Evolutionary conservation across 2,329 filamentous ascomycete genomes (phyloP).

Genomic region (Aspergillus pseudoviridinutans): DNA sequence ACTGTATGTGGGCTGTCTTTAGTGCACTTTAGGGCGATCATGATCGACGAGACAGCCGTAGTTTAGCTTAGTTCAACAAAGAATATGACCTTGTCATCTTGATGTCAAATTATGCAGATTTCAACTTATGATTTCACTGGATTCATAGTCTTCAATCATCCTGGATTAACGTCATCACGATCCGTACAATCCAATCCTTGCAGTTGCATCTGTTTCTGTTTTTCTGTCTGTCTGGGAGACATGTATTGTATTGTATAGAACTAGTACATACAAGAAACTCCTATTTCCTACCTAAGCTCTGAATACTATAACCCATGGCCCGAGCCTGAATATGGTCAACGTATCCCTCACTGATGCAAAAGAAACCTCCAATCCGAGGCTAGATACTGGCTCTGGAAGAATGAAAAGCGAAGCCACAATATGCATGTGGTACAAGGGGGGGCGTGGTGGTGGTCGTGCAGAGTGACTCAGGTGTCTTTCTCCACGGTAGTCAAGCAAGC

Average conservation of each 20-base stretch:
- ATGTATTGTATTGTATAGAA: background rate
- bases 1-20: background rate
- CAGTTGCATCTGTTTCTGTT: background rate
- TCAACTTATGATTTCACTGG: background rate
- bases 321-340: background rate
- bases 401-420: background rate
- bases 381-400: background rate
- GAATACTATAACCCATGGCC: background rate
- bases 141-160: background rate
- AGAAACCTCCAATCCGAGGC: background rate
- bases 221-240: background rate
- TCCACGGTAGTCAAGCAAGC: background rate
- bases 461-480: background rate
- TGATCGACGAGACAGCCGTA: background rate
- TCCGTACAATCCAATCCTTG: background rate
- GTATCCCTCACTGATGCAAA: background rate
- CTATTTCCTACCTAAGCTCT: background rate
- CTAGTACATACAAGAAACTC: background rate
- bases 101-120: background rate
- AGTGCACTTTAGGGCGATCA: background rate
- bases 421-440: conserved; percentile 23
- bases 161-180: background rate
- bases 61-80: background rate
- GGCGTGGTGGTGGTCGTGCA: background rate
- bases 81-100: background rate